Percentiles rank a stretch among this genome's conserved stretches.
Conservation (phyloP, 345 rosid genomes). For the Capsella bursapastoris region DNA sequence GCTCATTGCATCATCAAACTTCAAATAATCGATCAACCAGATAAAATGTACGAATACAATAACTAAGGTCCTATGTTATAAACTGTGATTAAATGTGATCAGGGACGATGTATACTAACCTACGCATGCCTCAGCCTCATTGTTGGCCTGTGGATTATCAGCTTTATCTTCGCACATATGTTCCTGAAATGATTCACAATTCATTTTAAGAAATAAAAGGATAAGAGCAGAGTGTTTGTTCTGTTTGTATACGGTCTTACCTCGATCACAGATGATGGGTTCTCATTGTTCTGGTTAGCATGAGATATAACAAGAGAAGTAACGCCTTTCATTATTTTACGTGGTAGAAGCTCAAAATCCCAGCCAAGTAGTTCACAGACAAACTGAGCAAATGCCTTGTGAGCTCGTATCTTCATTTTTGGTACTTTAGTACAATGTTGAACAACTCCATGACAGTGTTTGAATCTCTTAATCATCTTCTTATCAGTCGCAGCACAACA, state of each 20-base stretch:
- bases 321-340: slow-evolving; percentile 39
- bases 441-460: slow-evolving; percentile 59
- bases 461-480: slow-evolving; percentile 58
- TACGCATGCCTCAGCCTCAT: slow-evolving; percentile 25
- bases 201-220: background rate
- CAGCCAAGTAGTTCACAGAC: slow-evolving; percentile 75
- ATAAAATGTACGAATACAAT: background rate
- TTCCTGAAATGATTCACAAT: slow-evolving; percentile 35
- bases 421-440: slow-evolving; percentile 59
- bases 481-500: slow-evolving; percentile 59
- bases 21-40: slow-evolving; percentile 16
- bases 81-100: background rate
- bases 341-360: slow-evolving; percentile 48
- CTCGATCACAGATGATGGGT: slow-evolving; percentile 27
- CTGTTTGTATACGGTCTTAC: slow-evolving; percentile 14
- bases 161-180: slow-evolving; percentile 37
- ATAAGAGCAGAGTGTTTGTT: slow-evolving; percentile 1
- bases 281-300: slow-evolving; percentile 30
- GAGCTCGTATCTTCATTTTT: slow-evolving; percentile 56
- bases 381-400: slow-evolving; percentile 66
- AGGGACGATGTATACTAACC: slow-evolving; percentile 16
- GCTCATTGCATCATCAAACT: slow-evolving; percentile 16
- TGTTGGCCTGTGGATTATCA: slow-evolving; percentile 23
- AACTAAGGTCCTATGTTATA: background rate
- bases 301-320: slow-evolving; percentile 42